A percentile compares a stretch with the other conserved stretches of the same genome.
Evolutionary conservation across 768 basidiomycete genomes (phyloP).

Genomic region (Phanerodontia chrysosporium): DNA sequence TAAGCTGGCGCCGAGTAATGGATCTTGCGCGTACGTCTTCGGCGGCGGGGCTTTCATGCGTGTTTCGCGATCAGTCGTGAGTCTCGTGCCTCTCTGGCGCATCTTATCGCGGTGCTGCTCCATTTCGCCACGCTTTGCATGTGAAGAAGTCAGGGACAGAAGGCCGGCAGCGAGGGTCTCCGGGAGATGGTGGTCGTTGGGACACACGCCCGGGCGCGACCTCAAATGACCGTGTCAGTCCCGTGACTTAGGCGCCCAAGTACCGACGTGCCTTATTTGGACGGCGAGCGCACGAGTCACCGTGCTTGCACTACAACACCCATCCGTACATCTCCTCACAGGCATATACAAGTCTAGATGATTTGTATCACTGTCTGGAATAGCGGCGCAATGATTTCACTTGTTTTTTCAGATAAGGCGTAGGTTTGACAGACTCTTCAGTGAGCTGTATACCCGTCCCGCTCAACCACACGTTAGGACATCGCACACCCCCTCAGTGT

Average conservation of each 20-base stretch:
- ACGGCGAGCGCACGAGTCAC: too few relatives aligned
- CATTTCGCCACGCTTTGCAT: background rate
- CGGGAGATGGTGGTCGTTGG: background rate
- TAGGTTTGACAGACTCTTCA: too few relatives aligned
- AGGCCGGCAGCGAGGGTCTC: background rate
- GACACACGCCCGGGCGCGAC: background rate
- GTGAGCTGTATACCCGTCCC: too few relatives aligned
- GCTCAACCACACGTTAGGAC: too few relatives aligned
- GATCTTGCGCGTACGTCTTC: background rate
- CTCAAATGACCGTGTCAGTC: background rate
- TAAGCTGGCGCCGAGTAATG: background rate
- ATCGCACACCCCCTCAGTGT: too few relatives aligned
- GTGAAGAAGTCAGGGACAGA: background rate
- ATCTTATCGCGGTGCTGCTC: slow-evolving; percentile 1
- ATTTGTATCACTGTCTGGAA: too few relatives aligned
- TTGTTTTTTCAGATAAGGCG: too few relatives aligned
- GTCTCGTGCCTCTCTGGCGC: slow-evolving; percentile 10
- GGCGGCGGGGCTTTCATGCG: slow-evolving; percentile 6
- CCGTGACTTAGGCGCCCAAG: background rate
- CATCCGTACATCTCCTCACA: too few relatives aligned
- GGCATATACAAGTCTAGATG: too few relatives aligned
- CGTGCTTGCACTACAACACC: too few relatives aligned
- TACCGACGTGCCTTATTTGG: background rate
- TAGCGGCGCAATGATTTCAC: too few relatives aligned
- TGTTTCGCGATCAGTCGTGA: slow-evolving; percentile 16